Evolutionary conservation across 2,329 filamentous ascomycete species (phyloP), one percentile per base, ranked within the genome.

Genomic region (Aspergillus sojae): DNA sequence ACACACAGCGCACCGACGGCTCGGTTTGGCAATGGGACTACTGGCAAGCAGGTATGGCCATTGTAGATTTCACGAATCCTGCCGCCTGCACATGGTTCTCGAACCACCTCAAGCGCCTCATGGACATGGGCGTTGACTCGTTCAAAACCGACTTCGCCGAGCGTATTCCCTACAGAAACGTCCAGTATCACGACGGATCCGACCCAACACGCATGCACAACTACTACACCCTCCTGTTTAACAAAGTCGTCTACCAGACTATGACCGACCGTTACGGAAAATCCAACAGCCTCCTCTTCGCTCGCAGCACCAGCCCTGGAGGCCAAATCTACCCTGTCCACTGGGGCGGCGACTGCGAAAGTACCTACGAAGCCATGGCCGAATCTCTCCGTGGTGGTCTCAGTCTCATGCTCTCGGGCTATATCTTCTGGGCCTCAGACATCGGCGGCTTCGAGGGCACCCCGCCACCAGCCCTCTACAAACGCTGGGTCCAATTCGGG

Each of bases 101-200:
- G 21, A 76, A 75, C 4, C 89, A 89, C 66, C 81, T 92, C 46
- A 83, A 86, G 59, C 81, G 81, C 3, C 82, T 92, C 3, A 89
- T 91, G 68, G 87, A 91, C 65, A 82, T 87, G 70, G 90, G 90
- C 11, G 85, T 92, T 59, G 89, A 92, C 74, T 84, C 85, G 62
- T 86, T 92, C 82, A 92, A 92, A 79, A 92, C 90, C 9, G 90
- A 92, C 72, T 92, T 92, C 74, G 89, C 89, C 60, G 90, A 92
- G 78, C 84, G 90, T 30, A 88, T 92, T 60, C 90, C 90, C 0
- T 85, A 84, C 5, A 81, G 84, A 56, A 87, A 89, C 67, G 85
- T 91, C 6, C 81, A 85, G 67, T 92, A 89, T 84, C 81, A 86
- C 71, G 88, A 91, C 68, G 72, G 79, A 55, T 81, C 80, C 5